Percentiles rank a stretch among this genome's conserved stretches.
These are phyloP conservation scores for Solanum ossicruentum DNA, from an alignment of 257 asterid genomes.

Conservation along the genomic window DNA sequence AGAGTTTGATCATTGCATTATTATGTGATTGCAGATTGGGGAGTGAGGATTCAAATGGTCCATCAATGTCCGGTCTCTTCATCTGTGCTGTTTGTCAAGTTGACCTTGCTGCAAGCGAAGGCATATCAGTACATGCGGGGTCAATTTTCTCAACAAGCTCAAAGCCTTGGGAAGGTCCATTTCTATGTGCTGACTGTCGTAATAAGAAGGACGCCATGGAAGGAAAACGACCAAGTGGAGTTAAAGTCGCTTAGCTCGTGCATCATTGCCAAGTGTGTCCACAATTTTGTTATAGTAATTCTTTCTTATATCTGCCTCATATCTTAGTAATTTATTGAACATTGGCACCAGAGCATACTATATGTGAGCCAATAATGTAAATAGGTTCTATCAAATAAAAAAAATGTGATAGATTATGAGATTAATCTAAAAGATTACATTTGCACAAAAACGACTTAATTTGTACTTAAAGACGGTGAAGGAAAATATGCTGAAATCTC, in stretches of 20 bases:
- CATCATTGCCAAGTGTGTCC: neutral
- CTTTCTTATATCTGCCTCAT: neutral
- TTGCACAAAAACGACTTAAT: neutral
- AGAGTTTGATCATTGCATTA: neutral
- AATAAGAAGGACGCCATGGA: constrained; percentile 85
- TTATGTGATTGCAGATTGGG: constrained; percentile 38
- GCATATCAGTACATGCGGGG: constrained; percentile 78
- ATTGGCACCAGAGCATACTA: neutral
- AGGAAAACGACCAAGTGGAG: constrained; percentile 44
- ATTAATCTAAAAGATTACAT: neutral
- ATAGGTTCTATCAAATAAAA: neutral
- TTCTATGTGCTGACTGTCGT: constrained; percentile 61
- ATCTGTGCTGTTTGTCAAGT: constrained; percentile 56
- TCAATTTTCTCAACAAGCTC: constrained; percentile 61
- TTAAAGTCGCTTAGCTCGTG: constrained; percentile 12
- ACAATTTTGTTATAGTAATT: neutral
- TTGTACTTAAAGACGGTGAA: neutral
- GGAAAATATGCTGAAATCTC: neutral
- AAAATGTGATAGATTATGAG: neutral
- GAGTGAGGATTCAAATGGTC: constrained; percentile 28
- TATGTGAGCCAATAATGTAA: neutral
- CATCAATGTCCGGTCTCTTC: constrained; percentile 31
- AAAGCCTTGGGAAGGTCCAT: constrained; percentile 88
- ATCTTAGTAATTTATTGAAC: neutral
- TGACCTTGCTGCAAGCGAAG: constrained; percentile 54